These are phyloP conservation scores for Cercospora sp. DNA, from an alignment of 2,329 filamentous ascomycete species.

Conservation along the genomic window DNA sequence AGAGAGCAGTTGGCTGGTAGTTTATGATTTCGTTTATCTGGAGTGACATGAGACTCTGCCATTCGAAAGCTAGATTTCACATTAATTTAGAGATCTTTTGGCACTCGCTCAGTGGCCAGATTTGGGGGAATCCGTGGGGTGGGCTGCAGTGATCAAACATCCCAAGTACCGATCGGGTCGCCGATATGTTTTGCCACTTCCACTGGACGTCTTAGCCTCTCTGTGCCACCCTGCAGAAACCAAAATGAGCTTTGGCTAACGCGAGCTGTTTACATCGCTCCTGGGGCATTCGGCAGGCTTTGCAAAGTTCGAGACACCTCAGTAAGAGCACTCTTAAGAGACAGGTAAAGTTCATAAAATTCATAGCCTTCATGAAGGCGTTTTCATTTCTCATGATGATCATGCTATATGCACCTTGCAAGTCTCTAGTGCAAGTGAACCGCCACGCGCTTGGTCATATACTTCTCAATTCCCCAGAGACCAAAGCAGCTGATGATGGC, in stretches of 20 bases:
- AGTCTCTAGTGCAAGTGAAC: conserved; percentile 17
- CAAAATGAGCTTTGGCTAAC: too few species aligned
- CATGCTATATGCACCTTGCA: background rate
- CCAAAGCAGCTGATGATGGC: conserved; percentile 22
- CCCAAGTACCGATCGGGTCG: background rate
- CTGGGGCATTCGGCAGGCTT: too few species aligned
- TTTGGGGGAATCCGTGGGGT: background rate
- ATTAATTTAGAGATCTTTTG: background rate
- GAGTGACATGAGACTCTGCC: too few species aligned
- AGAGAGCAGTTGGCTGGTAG: too few species aligned
- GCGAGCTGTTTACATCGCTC: too few species aligned
- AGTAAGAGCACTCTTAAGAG: too few species aligned
- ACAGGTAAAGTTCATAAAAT: background rate
- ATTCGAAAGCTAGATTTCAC: too few species aligned
- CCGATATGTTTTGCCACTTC: too few species aligned
- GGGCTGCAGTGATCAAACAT: background rate
- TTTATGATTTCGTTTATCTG: too few species aligned
- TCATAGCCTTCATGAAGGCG: background rate
- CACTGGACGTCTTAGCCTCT: too few species aligned
- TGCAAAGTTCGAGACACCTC: too few species aligned
- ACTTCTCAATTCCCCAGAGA: conserved; percentile 25
- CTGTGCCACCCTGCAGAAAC: too few species aligned
- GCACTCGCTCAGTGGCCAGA: background rate
- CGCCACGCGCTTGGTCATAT: conserved; percentile 20
- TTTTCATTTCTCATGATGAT: background rate